Percentiles rank a stretch among this genome's conserved stretches.
phyloP scores from a whole-genome alignment of 1,284 basidiomycete genomes.

The Inonotus obliquus region DNA sequence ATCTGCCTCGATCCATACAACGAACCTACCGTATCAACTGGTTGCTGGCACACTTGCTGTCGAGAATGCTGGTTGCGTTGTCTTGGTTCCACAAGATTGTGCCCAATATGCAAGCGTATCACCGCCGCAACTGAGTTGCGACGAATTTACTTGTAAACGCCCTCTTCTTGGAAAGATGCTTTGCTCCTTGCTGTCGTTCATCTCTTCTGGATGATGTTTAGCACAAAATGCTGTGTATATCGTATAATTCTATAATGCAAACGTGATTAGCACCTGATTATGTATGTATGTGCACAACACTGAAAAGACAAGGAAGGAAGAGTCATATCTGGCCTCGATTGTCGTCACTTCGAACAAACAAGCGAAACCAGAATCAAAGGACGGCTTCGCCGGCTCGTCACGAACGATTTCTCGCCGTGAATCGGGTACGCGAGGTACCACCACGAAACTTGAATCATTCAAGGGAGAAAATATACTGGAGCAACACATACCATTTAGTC shows the following conservation, averaged over 20 bases:
- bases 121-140: slow-evolving; percentile 67
- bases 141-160: slow-evolving; percentile 51
- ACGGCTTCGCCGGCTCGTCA: slow-evolving; percentile 42
- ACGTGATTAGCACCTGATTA: background rate
- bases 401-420: slow-evolving; percentile 1
- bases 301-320: background rate
- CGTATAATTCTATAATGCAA: background rate
- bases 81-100: slow-evolving; percentile 72
- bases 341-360: slow-evolving; percentile 43
- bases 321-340: slow-evolving; percentile 79
- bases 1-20: slow-evolving; percentile 73
- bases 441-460: slow-evolving; percentile 70
- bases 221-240: background rate
- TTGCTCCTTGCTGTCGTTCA: background rate
- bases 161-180: background rate
- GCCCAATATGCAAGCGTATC: slow-evolving; percentile 80
- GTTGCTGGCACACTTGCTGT: slow-evolving; percentile 83
- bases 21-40: slow-evolving; percentile 76
- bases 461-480: slow-evolving; percentile 16
- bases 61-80: slow-evolving; percentile 75
- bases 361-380: slow-evolving; percentile 45
- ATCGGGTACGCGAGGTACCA: slow-evolving; percentile 35
- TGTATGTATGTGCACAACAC: background rate
- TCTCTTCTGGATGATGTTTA: background rate
- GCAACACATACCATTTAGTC: too few relatives aligned